phyloP scores from a whole-genome alignment of 2,329 filamentous ascomycete genomes.

The Venturia aucupariae region DNA sequence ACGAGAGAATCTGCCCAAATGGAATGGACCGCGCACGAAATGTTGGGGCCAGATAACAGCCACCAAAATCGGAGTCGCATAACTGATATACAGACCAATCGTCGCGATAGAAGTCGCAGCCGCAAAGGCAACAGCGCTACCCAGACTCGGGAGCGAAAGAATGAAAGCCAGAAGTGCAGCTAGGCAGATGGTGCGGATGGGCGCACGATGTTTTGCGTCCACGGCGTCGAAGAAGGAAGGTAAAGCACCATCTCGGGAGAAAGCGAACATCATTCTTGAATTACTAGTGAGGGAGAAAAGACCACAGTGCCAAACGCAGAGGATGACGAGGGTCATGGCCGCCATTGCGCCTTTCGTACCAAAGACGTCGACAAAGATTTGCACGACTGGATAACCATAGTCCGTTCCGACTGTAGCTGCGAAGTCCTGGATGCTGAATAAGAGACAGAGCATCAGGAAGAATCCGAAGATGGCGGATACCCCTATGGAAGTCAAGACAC shows the following conservation, averaged over 20 bases:
- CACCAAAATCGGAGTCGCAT: conserved; percentile 48
- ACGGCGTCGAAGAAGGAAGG: conserved; percentile 47
- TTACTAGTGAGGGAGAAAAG: conserved; percentile 50
- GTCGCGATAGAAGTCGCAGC: conserved; percentile 52
- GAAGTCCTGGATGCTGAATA: conserved; percentile 53
- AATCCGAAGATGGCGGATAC: conserved; percentile 50
- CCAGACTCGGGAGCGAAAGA: conserved; percentile 46
- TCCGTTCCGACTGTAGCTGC: conserved; percentile 35
- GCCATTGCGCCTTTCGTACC: conserved; percentile 47
- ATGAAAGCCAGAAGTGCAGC: conserved; percentile 46
- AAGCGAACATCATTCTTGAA: conserved; percentile 52
- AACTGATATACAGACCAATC: conserved; percentile 49
- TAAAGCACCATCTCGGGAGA: conserved; percentile 47
- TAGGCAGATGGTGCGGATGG: conserved; percentile 47
- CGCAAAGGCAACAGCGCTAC: conserved; percentile 46
- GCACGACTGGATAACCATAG: conserved; percentile 43
- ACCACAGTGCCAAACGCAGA: conserved; percentile 54
- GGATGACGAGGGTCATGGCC: conserved; percentile 46
- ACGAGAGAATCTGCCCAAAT: conserved; percentile 38
- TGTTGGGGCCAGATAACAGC: conserved; percentile 42
- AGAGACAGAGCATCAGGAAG: conserved; percentile 47
- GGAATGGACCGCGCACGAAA: conserved; percentile 50
- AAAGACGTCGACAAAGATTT: conserved; percentile 50
- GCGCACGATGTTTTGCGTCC: conserved; percentile 40
- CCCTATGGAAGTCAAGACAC: conserved; percentile 47